Base-by-base conservation (phyloP, 2,329 filamentous ascomycete genomes). In the Mariannaea sp. region DNA sequence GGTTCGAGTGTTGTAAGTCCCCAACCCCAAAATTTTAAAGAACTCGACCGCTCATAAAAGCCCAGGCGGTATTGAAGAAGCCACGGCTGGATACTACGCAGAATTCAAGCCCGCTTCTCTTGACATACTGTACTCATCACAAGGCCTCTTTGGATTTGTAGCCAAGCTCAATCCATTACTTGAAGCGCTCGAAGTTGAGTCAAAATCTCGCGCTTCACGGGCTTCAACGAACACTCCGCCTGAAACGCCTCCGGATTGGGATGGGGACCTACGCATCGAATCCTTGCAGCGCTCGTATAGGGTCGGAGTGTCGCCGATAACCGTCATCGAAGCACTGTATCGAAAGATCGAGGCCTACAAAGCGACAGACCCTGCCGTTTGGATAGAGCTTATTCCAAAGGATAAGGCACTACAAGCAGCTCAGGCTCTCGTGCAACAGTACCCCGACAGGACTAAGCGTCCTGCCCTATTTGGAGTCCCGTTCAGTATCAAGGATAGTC, bases 1-100 rank as follows among this genome's bases (percentile, higher is more conserved):
- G 82, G 1, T 84, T 82, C 57, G 80, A 85, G 61, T 83, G 79
- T 66, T 84, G 81, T 70, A 73, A 6, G 75, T 80, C 59, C 79
- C 74, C 56, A 80, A 78, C 0, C 73, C 73, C 40, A 78, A 78
- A 1, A 80, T 13, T 80, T 50, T 74, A 79, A 46, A 65, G 68
- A 8, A 24, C 5, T 9, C 69, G 72, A n/a, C 75, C 77, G 58
- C 77, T 78, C 13, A 68, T 66, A 16, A 73, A 13, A 29, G 12
- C 16, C 22, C 40, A 36, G 45, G 40, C 16, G 32, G 24, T 45
- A 30, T 49, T 20, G 46, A 49, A 49, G 46, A 49, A 20, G 35
- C 33, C 14, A 45, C 41, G 22, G 27, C 39, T 30, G 40, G 38
- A 20, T 51, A 44, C 40, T 27, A 51, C 40, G 40, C 46, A 26